phyloP scores from a whole-genome alignment of 345 rosid genomes.

The Mercurialis annua region DNA sequence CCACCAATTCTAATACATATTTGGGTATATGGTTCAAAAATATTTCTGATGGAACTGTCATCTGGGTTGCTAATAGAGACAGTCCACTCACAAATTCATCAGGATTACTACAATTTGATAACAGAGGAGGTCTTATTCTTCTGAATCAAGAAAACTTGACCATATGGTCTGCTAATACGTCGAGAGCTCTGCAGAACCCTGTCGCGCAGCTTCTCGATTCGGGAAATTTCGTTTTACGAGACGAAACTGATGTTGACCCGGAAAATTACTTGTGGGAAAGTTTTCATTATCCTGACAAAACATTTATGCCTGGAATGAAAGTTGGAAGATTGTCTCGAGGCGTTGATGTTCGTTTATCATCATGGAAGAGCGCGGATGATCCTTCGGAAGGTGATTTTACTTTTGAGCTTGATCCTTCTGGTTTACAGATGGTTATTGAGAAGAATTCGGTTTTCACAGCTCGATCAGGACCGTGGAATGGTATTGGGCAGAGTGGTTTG shows the following conservation, averaged over 20 bases:
- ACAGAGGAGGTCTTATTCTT: background rate
- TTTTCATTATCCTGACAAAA: conserved; percentile 21
- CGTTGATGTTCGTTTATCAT: background rate
- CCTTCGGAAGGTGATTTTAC: conserved; percentile 14
- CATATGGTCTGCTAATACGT: conserved; percentile 24
- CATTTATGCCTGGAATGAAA: conserved; percentile 23
- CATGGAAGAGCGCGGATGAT: conserved; percentile 20
- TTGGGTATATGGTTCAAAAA: conserved; percentile 17
- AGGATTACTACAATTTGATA: background rate
- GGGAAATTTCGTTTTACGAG: conserved; percentile 26
- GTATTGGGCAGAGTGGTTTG: conserved; percentile 1
- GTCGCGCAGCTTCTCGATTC: conserved; percentile 20
- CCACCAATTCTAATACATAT: background rate
- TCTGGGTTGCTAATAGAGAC: conserved; percentile 27
- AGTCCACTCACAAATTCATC: conserved; percentile 6
- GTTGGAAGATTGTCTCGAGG: background rate
- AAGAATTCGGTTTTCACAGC: background rate
- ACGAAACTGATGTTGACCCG: background rate
- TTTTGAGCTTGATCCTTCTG: background rate
- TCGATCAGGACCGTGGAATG: conserved; percentile 22
- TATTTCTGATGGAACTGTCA: background rate
- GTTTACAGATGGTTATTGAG: conserved; percentile 2
- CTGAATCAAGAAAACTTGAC: background rate
- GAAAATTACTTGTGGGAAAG: conserved; percentile 23
- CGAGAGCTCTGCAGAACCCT: background rate